Evolutionary conservation across 2,329 filamentous ascomycete genomes (phyloP).

Genomic region (Sporothrix inflata): DNA sequence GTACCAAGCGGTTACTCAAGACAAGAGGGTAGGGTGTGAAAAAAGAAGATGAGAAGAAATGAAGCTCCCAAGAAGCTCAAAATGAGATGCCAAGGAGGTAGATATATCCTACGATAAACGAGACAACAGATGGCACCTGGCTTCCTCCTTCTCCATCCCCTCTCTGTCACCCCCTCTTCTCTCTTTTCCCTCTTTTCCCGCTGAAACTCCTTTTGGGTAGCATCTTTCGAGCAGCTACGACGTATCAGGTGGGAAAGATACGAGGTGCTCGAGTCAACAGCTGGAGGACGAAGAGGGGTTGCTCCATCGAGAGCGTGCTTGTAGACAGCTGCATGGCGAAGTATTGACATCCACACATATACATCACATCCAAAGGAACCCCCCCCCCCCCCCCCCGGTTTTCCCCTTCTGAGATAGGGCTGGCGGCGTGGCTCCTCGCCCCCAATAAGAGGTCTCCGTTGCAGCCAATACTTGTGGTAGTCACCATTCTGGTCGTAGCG

Average conservation of each 20-base stretch:
- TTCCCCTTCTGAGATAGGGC: neutral
- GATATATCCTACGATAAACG: neutral
- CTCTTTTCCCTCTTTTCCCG: neutral
- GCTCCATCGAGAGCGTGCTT: too few species aligned
- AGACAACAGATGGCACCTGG: neutral
- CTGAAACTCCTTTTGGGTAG: neutral
- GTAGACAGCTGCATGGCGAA: slow-evolving; percentile 8
- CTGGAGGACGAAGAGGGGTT: too few species aligned
- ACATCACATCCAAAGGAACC: neutral
- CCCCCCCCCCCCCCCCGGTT: neutral
- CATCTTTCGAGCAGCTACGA: neutral
- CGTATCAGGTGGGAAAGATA: neutral
- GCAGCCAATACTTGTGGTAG: neutral
- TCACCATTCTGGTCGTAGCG: neutral
- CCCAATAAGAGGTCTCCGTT: neutral
- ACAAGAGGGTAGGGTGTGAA: neutral
- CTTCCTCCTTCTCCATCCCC: neutral
- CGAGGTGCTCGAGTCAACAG: neutral
- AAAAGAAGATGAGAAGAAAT: neutral
- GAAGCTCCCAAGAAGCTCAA: neutral
- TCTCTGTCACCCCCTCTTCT: neutral
- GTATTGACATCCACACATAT: neutral
- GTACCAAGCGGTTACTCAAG: neutral
- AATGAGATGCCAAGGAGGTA: neutral
- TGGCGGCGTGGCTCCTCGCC: neutral